phyloP scores from a whole-genome alignment of 2,329 filamentous ascomycete species.

The Colletotrichum cuscutae region DNA sequence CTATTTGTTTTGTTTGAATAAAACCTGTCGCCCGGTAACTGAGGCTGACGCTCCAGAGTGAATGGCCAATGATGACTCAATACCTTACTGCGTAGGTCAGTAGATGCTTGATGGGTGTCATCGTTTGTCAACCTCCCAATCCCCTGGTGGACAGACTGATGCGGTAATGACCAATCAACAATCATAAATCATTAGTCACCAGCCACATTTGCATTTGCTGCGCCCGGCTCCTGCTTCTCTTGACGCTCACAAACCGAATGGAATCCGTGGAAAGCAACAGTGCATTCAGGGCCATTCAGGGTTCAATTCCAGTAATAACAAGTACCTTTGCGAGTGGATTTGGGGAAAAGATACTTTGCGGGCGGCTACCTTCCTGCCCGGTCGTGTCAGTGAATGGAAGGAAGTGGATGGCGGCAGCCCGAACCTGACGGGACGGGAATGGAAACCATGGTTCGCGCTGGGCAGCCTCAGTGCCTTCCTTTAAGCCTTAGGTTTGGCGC shows the following conservation, averaged over 20 bases:
- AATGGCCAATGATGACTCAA: neutral
- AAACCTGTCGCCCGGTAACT: neutral
- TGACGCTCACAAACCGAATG: neutral
- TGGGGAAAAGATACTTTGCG: neutral
- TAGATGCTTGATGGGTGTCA: neutral
- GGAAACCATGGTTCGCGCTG: neutral
- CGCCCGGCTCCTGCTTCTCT: neutral
- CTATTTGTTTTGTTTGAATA: slow-evolving; percentile 16
- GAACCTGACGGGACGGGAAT: neutral
- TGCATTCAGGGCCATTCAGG: neutral
- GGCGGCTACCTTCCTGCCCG: neutral
- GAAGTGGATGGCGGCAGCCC: neutral
- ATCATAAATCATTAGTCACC: neutral
- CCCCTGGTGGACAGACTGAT: neutral
- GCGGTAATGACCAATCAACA: neutral
- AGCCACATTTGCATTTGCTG: neutral
- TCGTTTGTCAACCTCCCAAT: neutral
- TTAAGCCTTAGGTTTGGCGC: slow-evolving; percentile 1
- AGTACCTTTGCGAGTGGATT: neutral
- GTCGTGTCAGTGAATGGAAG: neutral
- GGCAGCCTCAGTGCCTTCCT: neutral
- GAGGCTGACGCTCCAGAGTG: neutral
- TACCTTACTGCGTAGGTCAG: too few relatives aligned
- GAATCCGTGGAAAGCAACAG: neutral
- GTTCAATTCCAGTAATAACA: neutral